These are phyloP conservation scores for Cercophora scortea DNA, from an alignment of 495 filamentous ascomycete species.

Conservation along the genomic window DNA sequence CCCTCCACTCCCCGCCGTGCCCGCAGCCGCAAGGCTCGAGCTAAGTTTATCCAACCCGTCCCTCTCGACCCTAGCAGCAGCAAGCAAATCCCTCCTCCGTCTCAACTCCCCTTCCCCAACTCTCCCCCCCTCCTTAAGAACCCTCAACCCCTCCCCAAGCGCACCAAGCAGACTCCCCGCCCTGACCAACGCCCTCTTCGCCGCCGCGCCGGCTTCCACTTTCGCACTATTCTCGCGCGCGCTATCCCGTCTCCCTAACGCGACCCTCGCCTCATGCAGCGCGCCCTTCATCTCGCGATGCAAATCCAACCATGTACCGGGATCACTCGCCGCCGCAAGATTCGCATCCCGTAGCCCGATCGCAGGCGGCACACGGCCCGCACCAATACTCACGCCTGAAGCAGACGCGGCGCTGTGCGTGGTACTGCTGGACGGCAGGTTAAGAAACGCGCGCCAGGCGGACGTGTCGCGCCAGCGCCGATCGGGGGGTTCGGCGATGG, in stretches of 20 bases:
- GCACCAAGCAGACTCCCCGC: conserved; percentile 58
- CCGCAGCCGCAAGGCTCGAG: conserved; percentile 47
- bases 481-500: conserved; percentile 70
- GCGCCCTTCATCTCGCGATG: conserved; percentile 74
- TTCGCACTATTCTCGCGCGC: conserved; percentile 46
- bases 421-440: conserved; percentile 52
- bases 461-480: conserved; percentile 76
- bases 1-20: conserved; percentile 11
- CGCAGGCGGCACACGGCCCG: conserved; percentile 26
- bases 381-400: conserved; percentile 39
- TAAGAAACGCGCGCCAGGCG: conserved; percentile 81
- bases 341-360: conserved; percentile 23
- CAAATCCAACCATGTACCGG: conserved; percentile 79
- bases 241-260: conserved; percentile 67
- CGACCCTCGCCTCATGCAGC: conserved; percentile 73
- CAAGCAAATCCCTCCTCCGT: conserved; percentile 69
- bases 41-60: conserved; percentile 80
- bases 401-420: conserved; percentile 30
- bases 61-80: conserved; percentile 69
- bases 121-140: conserved; percentile 32
- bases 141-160: conserved; percentile 64
- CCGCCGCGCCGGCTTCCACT: conserved; percentile 64
- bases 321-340: conserved; percentile 55
- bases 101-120: conserved; percentile 85
- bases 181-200: conserved; percentile 74